Base-by-base conservation (phyloP, 2,329 filamentous ascomycete species). In the Ophiostoma quercus region DNA sequence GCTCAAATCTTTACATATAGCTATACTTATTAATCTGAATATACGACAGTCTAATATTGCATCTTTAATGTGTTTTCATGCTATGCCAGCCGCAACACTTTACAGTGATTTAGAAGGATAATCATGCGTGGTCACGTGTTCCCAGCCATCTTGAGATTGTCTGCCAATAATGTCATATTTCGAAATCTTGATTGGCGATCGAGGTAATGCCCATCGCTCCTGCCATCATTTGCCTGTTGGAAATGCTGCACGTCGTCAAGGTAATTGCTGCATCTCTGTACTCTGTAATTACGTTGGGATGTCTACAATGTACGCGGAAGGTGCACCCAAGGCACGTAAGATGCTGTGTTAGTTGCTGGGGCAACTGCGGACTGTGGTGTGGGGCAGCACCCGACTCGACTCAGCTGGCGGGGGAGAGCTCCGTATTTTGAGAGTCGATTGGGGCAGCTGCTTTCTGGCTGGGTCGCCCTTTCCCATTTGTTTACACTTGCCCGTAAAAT, bases 321-420 rank as follows among this genome's bases (percentile, higher is more conserved):
- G 22, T 32, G 54, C n/a, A 32, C 14, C 54, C 51, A 57, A 57
- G 51, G n/a, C 51, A 9, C 54, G 72, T 29, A 72, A 43, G 41
- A 43, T 43, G 41, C 43, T 47, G 16, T 47, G 16, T 47, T n/a
- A 71, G 75, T 76, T 76, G 74, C 75, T 72, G 74, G 68, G 71
- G 70, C 74, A 76, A 76, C 74, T 67, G 63, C 47, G 43, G 16
- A 22, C 67, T 68, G 68, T 71, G 43, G 70, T 39, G 71, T 72
- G 72, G 72, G 71, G 71, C 66, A 65, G 66, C 68, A 29, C 22
- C 62, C 60, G 29, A 57, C 8, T 39, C 47, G 32, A n/a, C 32
- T 63, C 60, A 63, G 60, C 60, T 63, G 60, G 60, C 16, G 60
- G 60, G 60, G 60, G 29, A 63, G 19, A 63, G 60, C 60, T 63